Conservation (phyloP, 192 early-diverging fungal species). For the Jimgerdemannia lactiflua region DNA sequence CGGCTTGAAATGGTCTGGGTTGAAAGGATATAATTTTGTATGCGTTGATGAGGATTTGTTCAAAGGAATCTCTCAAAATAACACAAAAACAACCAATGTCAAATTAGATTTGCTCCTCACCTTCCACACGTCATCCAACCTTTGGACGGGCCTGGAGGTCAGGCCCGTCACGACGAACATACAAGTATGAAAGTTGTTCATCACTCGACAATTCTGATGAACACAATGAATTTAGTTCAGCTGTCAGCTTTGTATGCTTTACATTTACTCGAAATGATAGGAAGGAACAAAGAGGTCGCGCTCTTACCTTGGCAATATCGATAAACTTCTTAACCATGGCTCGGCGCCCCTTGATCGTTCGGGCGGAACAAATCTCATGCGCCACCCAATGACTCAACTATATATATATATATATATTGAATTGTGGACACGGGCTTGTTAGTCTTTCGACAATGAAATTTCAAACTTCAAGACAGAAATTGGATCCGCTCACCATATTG, state of each 20-base stretch:
- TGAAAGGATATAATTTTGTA: background rate
- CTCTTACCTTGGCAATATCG: slow-evolving; percentile 29
- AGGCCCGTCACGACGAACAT: slow-evolving; percentile 65
- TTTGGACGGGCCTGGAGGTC: slow-evolving; percentile 49
- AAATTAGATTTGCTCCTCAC: background rate
- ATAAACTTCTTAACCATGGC: slow-evolving; percentile 22
- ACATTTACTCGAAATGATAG: too few relatives aligned
- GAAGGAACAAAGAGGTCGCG: background rate
- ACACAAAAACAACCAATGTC: background rate
- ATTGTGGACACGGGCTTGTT: background rate
- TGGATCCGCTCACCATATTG: slow-evolving; percentile 20
- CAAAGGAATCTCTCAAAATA: background rate
- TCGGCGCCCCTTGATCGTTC: slow-evolving; percentile 11
- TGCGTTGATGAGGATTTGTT: too few relatives aligned
- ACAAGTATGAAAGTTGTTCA: slow-evolving; percentile 66
- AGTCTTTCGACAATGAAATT: too few relatives aligned
- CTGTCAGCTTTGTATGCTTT: too few relatives aligned
- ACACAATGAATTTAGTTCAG: background rate
- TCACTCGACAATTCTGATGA: slow-evolving; percentile 39
- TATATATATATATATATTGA: background rate
- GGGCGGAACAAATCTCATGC: slow-evolving; percentile 17
- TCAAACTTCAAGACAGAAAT: background rate
- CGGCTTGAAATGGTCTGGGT: slow-evolving; percentile 35
- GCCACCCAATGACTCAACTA: slow-evolving; percentile 33
- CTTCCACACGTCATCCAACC: slow-evolving; percentile 57